A percentile compares a stretch with the other conserved stretches of the same genome.
Evolutionary conservation across 805 yeast species (phyloP).

Genomic region (Pichia californica): DNA sequence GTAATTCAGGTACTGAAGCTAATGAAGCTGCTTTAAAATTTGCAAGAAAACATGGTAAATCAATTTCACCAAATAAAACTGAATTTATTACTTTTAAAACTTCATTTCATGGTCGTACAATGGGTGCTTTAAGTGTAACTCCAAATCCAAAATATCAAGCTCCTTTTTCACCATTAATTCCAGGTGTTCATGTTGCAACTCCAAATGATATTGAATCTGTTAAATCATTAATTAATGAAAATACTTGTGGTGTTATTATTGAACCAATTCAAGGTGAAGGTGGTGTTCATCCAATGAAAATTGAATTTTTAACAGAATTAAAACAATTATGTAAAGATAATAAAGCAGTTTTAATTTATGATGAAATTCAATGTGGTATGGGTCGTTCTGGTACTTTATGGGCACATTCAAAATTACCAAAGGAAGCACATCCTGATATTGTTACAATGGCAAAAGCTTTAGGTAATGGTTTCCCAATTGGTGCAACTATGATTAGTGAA

Average conservation of each 20-base stretch:
- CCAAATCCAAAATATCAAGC: slow-evolving; percentile 88
- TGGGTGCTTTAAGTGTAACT: slow-evolving; percentile 90
- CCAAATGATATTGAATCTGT: slow-evolving; percentile 57
- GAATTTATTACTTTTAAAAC: slow-evolving; percentile 84
- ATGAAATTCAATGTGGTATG: slow-evolving; percentile 95
- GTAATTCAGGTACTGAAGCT: slow-evolving; percentile 46
- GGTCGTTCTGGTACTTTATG: slow-evolving; percentile 89
- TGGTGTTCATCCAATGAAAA: slow-evolving; percentile 67
- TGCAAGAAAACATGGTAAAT: slow-evolving; percentile 73
- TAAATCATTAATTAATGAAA: slow-evolving; percentile 46
- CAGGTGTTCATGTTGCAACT: slow-evolving; percentile 70
- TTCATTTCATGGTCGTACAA: slow-evolving; percentile 92
- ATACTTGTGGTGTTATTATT: slow-evolving; percentile 85
- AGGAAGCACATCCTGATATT: slow-evolving; percentile 89
- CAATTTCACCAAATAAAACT: slow-evolving; percentile 45
- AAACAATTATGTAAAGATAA: slow-evolving; percentile 60
- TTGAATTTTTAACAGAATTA: slow-evolving; percentile 59
- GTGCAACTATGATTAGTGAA: slow-evolving; percentile 85
- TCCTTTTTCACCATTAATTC: slow-evolving; percentile 89
- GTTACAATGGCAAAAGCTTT: slow-evolving; percentile 92
- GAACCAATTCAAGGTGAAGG: slow-evolving; percentile 99
- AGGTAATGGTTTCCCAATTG: slow-evolving; percentile 95
- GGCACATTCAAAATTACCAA: slow-evolving; percentile 79
- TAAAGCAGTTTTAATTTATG: slow-evolving; percentile 76
- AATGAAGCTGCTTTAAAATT: slow-evolving; percentile 48